A percentile compares a stretch with the other conserved stretches of the same genome.
Conservation (phyloP, 164 flowering plant genomes). For the Dillenia suffruticosa region DNA sequence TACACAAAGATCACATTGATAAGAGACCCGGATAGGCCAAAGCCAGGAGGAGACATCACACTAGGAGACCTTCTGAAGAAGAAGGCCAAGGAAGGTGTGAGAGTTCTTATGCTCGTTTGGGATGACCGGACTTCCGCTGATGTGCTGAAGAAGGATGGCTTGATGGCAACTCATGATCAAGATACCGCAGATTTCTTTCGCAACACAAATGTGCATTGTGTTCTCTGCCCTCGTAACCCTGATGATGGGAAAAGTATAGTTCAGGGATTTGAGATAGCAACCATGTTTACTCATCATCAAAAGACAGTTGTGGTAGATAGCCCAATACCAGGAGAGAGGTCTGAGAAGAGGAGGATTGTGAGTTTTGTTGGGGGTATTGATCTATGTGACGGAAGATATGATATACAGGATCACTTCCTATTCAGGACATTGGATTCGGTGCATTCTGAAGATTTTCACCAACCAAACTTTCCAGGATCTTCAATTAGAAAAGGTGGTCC, state of each 20-base stretch:
- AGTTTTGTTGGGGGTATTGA: slow-evolving; percentile 75
- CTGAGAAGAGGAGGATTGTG: slow-evolving; percentile 36
- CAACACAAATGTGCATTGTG: slow-evolving; percentile 45
- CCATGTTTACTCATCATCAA: slow-evolving; percentile 75
- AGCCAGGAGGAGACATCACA: slow-evolving; percentile 27
- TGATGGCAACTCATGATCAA: slow-evolving; percentile 67
- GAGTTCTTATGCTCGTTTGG: slow-evolving; percentile 70
- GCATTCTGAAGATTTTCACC: slow-evolving; percentile 61
- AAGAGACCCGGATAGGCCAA: slow-evolving; percentile 41
- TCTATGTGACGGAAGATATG: slow-evolving; percentile 76
- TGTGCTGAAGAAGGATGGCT: slow-evolving; percentile 39
- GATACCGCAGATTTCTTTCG: slow-evolving; percentile 46
- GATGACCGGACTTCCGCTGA: slow-evolving; percentile 51
- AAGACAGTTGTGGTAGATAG: slow-evolving; percentile 55
- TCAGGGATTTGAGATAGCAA: slow-evolving; percentile 34
- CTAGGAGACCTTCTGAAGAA: slow-evolving; percentile 60
- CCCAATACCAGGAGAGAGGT: slow-evolving; percentile 20
- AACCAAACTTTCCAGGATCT: slow-evolving; percentile 56
- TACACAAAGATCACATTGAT: slow-evolving; percentile 47
- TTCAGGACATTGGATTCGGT: slow-evolving; percentile 44
- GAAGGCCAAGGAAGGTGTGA: slow-evolving; percentile 55
- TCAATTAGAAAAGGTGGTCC: slow-evolving; percentile 65
- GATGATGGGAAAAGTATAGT: slow-evolving; percentile 31
- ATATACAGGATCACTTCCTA: slow-evolving; percentile 47
- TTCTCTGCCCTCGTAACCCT: slow-evolving; percentile 50